A percentile compares a stretch with the other conserved stretches of the same genome.
phyloP scores from a whole-genome alignment of 2,329 filamentous ascomycete species.

The Gremmenia infestans region DNA sequence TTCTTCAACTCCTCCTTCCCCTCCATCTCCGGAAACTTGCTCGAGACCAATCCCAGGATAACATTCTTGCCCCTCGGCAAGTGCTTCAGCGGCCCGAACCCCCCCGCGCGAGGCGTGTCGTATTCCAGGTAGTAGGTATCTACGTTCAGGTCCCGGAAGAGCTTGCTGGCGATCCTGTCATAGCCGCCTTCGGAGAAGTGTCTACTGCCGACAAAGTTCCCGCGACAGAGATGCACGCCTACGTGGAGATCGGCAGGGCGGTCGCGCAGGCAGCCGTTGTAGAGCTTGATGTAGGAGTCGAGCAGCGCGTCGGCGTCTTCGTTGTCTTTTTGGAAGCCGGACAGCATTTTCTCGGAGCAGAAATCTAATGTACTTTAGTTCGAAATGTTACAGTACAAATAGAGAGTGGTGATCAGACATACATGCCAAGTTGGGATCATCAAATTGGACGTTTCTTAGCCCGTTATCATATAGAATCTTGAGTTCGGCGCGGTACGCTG shows the following conservation, averaged over 20 bases:
- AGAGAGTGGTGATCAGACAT: constrained; percentile 26
- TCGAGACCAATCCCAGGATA: constrained; percentile 60
- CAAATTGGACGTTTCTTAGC: constrained; percentile 49
- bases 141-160: constrained; percentile 59
- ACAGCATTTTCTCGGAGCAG: constrained; percentile 67
- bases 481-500: constrained; percentile 48
- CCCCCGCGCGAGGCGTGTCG: constrained; percentile 60
- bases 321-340: constrained; percentile 62
- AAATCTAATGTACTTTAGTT: constrained; percentile 50
- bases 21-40: constrained; percentile 58
- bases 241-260: constrained; percentile 67
- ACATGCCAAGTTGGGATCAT: constrained; percentile 60
- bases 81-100: constrained; percentile 59
- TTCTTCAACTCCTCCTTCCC: constrained; percentile 60
- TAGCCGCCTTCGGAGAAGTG: constrained; percentile 65
- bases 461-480: constrained; percentile 50
- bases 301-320: constrained; percentile 58
- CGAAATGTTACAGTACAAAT: neutral
- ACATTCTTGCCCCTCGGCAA: constrained; percentile 59
- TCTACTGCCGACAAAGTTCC: constrained; percentile 61
- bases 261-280: constrained; percentile 65
- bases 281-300: constrained; percentile 70
- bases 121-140: constrained; percentile 68
- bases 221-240: constrained; percentile 70
- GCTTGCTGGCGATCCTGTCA: constrained; percentile 62